phyloP scores from a whole-genome alignment of 2,329 filamentous ascomycete genomes.

The Fusarium cyanostomum region DNA sequence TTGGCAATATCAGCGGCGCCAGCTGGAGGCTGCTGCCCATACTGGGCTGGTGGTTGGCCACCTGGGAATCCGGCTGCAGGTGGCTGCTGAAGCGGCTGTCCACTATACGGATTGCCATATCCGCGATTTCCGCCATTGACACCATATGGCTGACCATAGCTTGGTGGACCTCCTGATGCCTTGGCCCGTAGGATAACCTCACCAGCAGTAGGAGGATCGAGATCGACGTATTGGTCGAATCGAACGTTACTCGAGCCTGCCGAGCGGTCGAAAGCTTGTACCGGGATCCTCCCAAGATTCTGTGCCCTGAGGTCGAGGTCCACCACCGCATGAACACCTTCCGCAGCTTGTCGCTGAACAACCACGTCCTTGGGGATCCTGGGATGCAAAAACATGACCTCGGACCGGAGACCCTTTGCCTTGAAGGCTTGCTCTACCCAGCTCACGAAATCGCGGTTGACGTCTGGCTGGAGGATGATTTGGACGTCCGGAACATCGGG shows the following conservation, averaged over 20 bases:
- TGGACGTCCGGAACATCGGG: constrained; percentile 88
- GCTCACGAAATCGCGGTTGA: constrained; percentile 80
- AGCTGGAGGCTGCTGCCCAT: constrained; percentile 46
- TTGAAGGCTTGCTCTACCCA: constrained; percentile 84
- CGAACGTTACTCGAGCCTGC: constrained; percentile 77
- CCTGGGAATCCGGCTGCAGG: constrained; percentile 43
- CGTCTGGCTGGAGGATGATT: constrained; percentile 81
- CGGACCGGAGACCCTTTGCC: constrained; percentile 74
- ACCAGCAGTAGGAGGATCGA: constrained; percentile 80
- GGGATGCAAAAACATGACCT: constrained; percentile 82
- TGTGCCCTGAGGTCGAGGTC: constrained; percentile 78
- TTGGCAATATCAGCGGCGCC: constrained; percentile 65
- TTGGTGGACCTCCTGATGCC: constrained; percentile 46
- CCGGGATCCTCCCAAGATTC: constrained; percentile 74
- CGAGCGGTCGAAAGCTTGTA: constrained; percentile 87
- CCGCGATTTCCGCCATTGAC: constrained; percentile 22
- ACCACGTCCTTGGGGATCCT: constrained; percentile 80
- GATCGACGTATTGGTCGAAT: constrained; percentile 87
- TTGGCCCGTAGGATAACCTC: constrained; percentile 82
- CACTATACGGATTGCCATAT: constrained; percentile 47
- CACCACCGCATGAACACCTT: constrained; percentile 87
- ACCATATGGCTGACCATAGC: constrained; percentile 46
- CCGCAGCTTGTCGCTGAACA: constrained; percentile 84
- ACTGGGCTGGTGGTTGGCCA: constrained; percentile 44
- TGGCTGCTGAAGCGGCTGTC: constrained; percentile 43